Conservation (phyloP, 2,329 filamentous ascomycete species). For the Sporothrix protearum region DNA sequence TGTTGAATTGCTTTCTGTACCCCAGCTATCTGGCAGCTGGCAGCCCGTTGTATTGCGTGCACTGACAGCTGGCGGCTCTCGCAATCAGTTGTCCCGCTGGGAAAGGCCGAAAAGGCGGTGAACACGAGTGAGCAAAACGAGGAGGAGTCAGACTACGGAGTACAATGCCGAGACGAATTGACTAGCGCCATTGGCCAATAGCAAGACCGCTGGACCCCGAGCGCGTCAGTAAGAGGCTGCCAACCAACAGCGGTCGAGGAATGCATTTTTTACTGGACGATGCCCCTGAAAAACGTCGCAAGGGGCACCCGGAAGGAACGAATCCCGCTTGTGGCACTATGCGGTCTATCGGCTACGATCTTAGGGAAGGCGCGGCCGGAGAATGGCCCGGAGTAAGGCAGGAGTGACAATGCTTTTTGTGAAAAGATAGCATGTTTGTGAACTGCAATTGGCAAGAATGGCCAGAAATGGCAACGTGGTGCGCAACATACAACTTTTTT, state of each 20-base stretch:
- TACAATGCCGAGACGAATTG: neutral
- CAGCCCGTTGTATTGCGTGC: neutral
- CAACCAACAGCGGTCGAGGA: neutral
- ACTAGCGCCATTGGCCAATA: neutral
- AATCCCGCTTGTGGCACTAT: neutral
- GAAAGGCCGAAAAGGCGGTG: neutral
- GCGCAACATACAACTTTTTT: conserved; percentile 6
- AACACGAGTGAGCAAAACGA: neutral
- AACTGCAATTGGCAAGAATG: neutral
- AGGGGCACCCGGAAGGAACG: neutral
- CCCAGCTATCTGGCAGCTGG: neutral
- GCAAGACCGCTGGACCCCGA: neutral
- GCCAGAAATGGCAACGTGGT: neutral
- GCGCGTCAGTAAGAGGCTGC: neutral
- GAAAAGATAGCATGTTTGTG: neutral
- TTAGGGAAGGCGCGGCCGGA: neutral
- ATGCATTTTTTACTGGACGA: neutral
- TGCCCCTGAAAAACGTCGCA: neutral
- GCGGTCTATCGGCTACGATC: neutral
- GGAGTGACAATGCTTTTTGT: neutral
- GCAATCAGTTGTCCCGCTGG: neutral
- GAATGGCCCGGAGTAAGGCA: neutral
- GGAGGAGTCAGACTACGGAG: no score
- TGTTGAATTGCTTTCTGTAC: neutral
- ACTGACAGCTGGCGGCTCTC: neutral